phyloP scores from a whole-genome alignment of 192 early-diverging fungal species.

The Backusella tuberculispora region DNA sequence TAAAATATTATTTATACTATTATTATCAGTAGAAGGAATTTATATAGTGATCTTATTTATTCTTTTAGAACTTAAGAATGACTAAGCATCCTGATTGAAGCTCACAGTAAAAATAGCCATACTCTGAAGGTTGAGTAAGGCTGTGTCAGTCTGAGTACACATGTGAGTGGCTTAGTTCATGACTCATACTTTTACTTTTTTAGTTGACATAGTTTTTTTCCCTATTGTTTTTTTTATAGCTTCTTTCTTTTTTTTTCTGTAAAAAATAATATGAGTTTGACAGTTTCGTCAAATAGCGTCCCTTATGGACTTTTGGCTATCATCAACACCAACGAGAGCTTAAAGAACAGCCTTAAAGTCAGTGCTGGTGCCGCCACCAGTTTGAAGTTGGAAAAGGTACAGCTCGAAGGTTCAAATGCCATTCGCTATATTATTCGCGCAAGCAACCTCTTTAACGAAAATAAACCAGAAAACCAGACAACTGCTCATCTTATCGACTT shows the following conservation, averaged over 20 bases:
- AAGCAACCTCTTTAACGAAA: conserved; percentile 25
- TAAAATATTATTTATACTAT: too few species aligned
- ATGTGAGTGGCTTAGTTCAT: conserved; percentile 25
- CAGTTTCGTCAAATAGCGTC: conserved; percentile 4
- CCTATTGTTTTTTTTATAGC: neutral
- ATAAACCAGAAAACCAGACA: conserved; percentile 19
- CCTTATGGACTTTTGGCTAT: conserved; percentile 26
- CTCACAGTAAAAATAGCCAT: too few species aligned
- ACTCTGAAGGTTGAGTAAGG: neutral
- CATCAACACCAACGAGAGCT: neutral
- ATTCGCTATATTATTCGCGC: conserved; percentile 26
- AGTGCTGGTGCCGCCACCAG: conserved; percentile 8
- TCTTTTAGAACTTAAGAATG: too few species aligned
- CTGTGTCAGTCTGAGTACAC: neutral
- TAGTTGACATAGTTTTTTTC: conserved; percentile 3
- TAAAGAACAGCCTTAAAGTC: conserved; percentile 7
- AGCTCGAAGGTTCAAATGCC: conserved; percentile 17
- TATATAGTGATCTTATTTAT: too few species aligned
- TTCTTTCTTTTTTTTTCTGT: conserved; percentile 17
- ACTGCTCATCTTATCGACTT: conserved; percentile 22
- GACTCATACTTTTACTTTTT: conserved; percentile 21
- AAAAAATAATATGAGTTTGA: conserved; percentile 15
- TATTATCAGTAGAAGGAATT: too few species aligned
- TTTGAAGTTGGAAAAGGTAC: neutral
- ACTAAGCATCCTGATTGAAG: too few species aligned